phyloP scores from a whole-genome alignment of 2,329 filamentous ascomycete species.

The Fusarium nurragi region DNA sequence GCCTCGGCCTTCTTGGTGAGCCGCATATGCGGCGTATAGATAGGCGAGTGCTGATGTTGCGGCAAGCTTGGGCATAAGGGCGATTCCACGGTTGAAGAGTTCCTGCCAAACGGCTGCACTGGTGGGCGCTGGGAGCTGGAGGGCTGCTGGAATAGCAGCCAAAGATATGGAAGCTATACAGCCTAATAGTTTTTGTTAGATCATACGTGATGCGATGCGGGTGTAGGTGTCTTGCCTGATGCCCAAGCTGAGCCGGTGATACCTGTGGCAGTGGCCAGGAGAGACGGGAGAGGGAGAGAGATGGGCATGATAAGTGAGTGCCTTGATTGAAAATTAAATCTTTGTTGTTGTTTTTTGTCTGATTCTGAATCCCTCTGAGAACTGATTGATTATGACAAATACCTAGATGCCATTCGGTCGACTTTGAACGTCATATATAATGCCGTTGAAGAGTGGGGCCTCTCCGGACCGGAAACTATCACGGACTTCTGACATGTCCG shows the following conservation, averaged over 20 bases:
- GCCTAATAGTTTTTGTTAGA: conserved; percentile 42
- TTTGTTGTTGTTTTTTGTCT: background rate
- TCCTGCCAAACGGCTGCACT: conserved; percentile 51
- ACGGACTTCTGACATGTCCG: conserved; percentile 40
- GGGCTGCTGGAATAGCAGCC: conserved; percentile 47
- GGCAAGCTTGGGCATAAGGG: conserved; percentile 51
- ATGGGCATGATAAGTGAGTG: conserved; percentile 11
- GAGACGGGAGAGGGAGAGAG: conserved; percentile 43
- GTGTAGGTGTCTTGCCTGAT: conserved; percentile 44
- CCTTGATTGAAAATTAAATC: background rate
- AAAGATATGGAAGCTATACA: conserved; percentile 51
- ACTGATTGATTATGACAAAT: background rate
- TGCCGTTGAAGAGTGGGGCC: conserved; percentile 27
- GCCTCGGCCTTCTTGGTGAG: conserved; percentile 34
- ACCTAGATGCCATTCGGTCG: background rate
- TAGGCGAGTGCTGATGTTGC: conserved; percentile 48
- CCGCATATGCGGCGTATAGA: conserved; percentile 50
- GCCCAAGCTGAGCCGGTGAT: conserved; percentile 52
- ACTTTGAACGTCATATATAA: background rate
- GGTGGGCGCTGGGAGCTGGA: conserved; percentile 39
- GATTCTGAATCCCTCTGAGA: too few species aligned
- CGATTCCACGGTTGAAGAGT: conserved; percentile 51
- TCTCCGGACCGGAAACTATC: conserved; percentile 30
- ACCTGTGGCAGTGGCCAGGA: conserved; percentile 51
- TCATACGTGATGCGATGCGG: background rate